Conservation (phyloP, 176 grass and related monocot species). For the Rhynchospora tenuis region DNA sequence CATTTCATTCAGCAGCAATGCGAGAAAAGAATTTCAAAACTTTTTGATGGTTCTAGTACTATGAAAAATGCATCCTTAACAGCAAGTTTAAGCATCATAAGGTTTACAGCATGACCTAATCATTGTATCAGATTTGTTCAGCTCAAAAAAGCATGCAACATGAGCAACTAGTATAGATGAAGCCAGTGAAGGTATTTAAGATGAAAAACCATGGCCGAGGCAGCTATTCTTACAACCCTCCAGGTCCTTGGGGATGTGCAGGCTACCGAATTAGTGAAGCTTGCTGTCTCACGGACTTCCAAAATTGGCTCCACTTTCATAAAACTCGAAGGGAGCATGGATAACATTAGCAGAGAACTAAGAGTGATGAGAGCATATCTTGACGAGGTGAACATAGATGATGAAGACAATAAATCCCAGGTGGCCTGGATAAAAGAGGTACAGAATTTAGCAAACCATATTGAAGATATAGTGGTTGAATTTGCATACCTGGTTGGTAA, state of each 20-base stretch:
- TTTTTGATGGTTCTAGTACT: no score
- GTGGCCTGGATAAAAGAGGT: conserved; percentile 24
- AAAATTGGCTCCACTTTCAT: not conserved
- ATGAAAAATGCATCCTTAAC: no score
- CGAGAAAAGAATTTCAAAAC: not conserved
- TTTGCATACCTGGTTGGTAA: conserved; percentile 11
- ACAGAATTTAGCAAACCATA: conserved; percentile 18
- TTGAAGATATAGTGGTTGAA: conserved; percentile 43
- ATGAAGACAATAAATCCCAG: not conserved
- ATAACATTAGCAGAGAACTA: conserved; percentile 23
- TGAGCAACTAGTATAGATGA: not conserved
- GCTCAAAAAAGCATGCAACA: not conserved
- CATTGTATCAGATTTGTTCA: not conserved
- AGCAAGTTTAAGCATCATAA: not conserved
- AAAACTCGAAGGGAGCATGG: conserved; percentile 21
- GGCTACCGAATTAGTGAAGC: not conserved
- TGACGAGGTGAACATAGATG: not conserved
- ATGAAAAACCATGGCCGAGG: conserved; percentile 18
- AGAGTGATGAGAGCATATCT: conserved; percentile 22
- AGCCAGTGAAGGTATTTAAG: not conserved
- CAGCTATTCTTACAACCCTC: not conserved
- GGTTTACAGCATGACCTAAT: not conserved
- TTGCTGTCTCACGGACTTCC: not conserved
- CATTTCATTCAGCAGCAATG: not conserved
- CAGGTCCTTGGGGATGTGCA: not conserved